These are phyloP conservation scores for Diaporthe citri DNA, from an alignment of 2,329 filamentous ascomycete genomes.

Conservation along the genomic window DNA sequence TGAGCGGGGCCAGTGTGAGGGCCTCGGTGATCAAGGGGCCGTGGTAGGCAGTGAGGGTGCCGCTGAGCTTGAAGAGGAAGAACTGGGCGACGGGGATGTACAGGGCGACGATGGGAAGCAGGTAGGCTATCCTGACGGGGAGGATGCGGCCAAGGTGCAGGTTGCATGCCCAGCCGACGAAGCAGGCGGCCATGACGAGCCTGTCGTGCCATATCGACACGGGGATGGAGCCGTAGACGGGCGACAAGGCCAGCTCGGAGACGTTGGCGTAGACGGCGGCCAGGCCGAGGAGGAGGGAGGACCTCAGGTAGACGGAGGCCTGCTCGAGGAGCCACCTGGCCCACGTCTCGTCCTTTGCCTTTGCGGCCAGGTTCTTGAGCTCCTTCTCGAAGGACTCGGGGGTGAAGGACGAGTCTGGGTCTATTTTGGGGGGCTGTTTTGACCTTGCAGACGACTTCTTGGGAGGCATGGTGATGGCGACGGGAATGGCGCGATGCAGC, in stretches of 20 bases:
- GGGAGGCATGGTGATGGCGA: slow-evolving; percentile 47
- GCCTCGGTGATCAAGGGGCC: slow-evolving; percentile 83
- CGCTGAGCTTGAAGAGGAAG: slow-evolving; percentile 76
- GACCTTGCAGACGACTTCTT: slow-evolving; percentile 43
- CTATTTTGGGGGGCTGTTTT: slow-evolving; percentile 42
- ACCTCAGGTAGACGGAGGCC: slow-evolving; percentile 55
- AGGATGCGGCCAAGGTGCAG: slow-evolving; percentile 64
- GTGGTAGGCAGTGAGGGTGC: slow-evolving; percentile 72
- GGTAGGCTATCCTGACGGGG: slow-evolving; percentile 60
- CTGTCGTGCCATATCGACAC: slow-evolving; percentile 78
- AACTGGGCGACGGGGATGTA: slow-evolving; percentile 82
- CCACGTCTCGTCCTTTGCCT: slow-evolving; percentile 53
- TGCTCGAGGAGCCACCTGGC: slow-evolving; percentile 53
- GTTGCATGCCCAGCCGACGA: slow-evolving; percentile 80
- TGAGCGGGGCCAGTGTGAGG: slow-evolving; percentile 78
- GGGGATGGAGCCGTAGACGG: slow-evolving; percentile 89
- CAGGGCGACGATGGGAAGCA: slow-evolving; percentile 80
- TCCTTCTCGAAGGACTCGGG: slow-evolving; percentile 68
- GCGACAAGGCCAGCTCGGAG: slow-evolving; percentile 82
- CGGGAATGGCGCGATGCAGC: neutral
- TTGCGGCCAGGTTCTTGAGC: slow-evolving; percentile 63
- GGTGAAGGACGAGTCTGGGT: slow-evolving; percentile 55
- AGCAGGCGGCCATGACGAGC: slow-evolving; percentile 74
- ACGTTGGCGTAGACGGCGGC: slow-evolving; percentile 76
- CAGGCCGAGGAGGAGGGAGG: slow-evolving; percentile 63